Evolutionary conservation across 2,329 filamentous ascomycete genomes (phyloP).

Genomic region (Trichoderma atrobrunneum): DNA sequence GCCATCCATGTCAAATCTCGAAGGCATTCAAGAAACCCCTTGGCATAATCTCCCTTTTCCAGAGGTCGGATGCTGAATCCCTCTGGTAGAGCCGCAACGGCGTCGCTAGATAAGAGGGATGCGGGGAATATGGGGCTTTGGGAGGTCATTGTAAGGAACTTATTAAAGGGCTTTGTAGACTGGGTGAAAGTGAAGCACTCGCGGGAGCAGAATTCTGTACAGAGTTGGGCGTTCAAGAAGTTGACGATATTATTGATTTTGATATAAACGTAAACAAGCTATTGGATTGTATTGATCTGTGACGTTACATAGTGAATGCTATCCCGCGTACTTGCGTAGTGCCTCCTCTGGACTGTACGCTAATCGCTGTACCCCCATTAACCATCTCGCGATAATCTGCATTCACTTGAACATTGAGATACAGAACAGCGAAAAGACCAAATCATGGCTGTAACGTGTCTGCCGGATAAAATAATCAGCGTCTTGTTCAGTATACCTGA

Average conservation of each 20-base stretch:
- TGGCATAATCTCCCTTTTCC: constrained; percentile 62
- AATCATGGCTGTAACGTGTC: not conserved
- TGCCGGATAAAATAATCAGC: not conserved
- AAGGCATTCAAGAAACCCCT: constrained; percentile 73
- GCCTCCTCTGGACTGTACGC: constrained; percentile 2
- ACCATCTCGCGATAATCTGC: not conserved
- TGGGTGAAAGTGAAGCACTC: not conserved
- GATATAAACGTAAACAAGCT: not conserved
- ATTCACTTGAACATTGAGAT: not conserved
- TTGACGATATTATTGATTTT: not conserved
- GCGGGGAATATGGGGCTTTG: constrained; percentile 56
- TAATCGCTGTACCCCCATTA: not conserved
- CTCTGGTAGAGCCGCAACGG: constrained; percentile 59
- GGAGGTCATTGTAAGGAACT: not conserved
- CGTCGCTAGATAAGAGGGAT: constrained; percentile 62
- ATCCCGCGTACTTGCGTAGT: not conserved
- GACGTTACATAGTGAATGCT: constrained; percentile 4
- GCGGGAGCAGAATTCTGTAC: not conserved
- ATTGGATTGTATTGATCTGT: not conserved
- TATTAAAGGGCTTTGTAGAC: not conserved
- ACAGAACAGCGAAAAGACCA: not conserved
- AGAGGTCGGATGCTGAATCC: constrained; percentile 71
- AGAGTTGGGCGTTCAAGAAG: not conserved
- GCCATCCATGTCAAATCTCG: constrained; percentile 75
- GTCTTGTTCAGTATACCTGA: not conserved